Evolutionary conservation across 768 basidiomycete species (phyloP), one percentile per base, ranked within the genome.

Genomic region (Boletellus ananiceps): DNA sequence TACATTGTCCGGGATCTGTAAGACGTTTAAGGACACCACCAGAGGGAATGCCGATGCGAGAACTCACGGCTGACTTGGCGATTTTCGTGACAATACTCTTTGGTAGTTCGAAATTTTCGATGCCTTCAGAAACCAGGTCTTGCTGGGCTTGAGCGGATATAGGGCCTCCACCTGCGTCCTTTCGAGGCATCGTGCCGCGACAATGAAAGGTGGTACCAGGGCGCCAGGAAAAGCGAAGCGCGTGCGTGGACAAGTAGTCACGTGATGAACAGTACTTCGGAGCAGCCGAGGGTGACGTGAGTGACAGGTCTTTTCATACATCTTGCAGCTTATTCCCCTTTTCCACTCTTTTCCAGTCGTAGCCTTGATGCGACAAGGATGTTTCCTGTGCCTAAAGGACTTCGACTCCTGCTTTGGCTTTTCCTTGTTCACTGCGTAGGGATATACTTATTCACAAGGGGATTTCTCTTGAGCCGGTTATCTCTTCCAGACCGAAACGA

Each of bases 41-140:
- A 32, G 29, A 29, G 14, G 3, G 39, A 34, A 39, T 2, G 5
- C 8, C 8, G 29, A 18, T 48, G 38, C 8, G 41, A 31, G 25
- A n/a, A 73, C 84, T 52, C 62, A 93, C 91, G 12, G 83, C 82
- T 37, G 86, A 84, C 66, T 89, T 90, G 16, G 91, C 93, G 51
- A 95, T 85, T 67, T 82, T 86, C 25, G 83, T 86, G 49, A 95
- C 83, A 40, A 91, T 69, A 47, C 79, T 82, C 62, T 88, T 89
- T 6, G 93, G 93, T 2, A 95, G 73, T 61, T 96, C 91, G 64
- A 81, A 93, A 67, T 88, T 88, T 57, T 93, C 89, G 45, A 96
- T 89, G 1, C 91, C 89, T 39, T 88, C 86, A 4, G 87, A 85
- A 29, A 85, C 81, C 5, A 83, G 77, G 34, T 88, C 83, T 59